A percentile compares a stretch with the other conserved stretches of the same genome.
These are phyloP conservation scores for Alisma plantagoaquatica DNA, from an alignment of 106 monocot species.

Conservation along the genomic window DNA sequence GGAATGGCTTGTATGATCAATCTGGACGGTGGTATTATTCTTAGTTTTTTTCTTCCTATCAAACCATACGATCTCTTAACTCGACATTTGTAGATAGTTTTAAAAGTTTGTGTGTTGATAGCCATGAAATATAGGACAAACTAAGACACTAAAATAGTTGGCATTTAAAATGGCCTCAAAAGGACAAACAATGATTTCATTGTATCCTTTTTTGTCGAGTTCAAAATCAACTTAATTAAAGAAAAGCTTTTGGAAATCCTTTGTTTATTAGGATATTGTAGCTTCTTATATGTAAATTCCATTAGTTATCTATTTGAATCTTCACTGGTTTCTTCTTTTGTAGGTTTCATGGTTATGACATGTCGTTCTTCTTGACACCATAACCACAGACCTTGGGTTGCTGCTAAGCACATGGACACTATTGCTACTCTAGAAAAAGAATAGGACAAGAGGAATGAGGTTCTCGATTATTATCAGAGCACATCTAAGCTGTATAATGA, in stretches of 20 bases:
- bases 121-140: constrained; percentile 68
- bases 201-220: constrained; percentile 40
- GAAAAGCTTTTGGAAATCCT: neutral
- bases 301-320: neutral
- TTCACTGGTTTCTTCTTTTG: constrained; percentile 17
- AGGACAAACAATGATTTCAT: constrained; percentile 96
- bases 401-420: constrained; percentile 97
- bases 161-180: constrained; percentile 99
- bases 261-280: neutral
- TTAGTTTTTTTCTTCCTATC: constrained; percentile 1
- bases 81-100: constrained; percentile 3
- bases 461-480: constrained; percentile 65
- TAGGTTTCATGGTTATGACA: no score
- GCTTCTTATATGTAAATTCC: constrained; percentile 9
- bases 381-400: constrained; percentile 97
- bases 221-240: neutral
- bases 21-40: constrained; percentile 28
- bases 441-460: constrained; percentile 80
- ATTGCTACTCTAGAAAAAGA: constrained; percentile 90
- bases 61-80: neutral
- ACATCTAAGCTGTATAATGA: constrained; percentile 88
- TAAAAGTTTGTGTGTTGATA: constrained; percentile 40
- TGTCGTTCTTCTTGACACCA: no score
- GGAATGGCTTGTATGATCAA: constrained; percentile 50
- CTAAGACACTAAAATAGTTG: constrained; percentile 64